Base-by-base conservation (phyloP, 2,329 filamentous ascomycete genomes). In the Plenodomus biglobosus region DNA sequence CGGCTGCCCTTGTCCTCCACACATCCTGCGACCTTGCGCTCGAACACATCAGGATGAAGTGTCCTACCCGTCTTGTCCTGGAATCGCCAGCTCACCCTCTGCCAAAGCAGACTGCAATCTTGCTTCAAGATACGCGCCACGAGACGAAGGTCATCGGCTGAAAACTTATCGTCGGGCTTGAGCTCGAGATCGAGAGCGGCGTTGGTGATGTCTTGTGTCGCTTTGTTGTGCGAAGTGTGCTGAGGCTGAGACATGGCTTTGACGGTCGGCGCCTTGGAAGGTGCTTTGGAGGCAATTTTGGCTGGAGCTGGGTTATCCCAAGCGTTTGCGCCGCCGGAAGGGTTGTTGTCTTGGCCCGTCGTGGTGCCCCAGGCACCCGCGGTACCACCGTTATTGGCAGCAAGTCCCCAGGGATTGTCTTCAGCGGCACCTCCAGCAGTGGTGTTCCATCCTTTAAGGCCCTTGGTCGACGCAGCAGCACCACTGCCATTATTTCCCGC, bases 41-140 rank as follows among this genome's bases (percentile, higher is more conserved):
- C 65, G 27, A 78, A 69, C 18, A 75, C 70, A 3, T 75, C 70
- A 1, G 75, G 69, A 53, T 73, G 68, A 20, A 80, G 55, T 3
- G 68, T 64, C 35, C 76, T 68, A 2, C 78, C 78, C 1, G 77
- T 81, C 62, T 73, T 73, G 44, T 79, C 76, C 44, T 68, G 74
- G 67, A 81, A 81, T 19, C 68, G 65, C 42, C 72, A 74, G 39
- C 75, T 74, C 2, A 82, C 66, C 4, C 74, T 62, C 13, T 75
- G 52, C 78, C 78, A 82, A 36, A 73, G 72, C 53, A 72, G 61
- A 27, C 67, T 61, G 44, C 73, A 63, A 55, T 78, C 78, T 38
- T 70, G 65, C 43, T 70, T 65, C 34, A 79, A 64, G 19, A 80
- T 68, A 19, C 70, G 63, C 30, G 73, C 73, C 16, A 82, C 64